phyloP scores from a whole-genome alignment of 768 basidiomycete genomes.

The Lenzites betulinus region DNA sequence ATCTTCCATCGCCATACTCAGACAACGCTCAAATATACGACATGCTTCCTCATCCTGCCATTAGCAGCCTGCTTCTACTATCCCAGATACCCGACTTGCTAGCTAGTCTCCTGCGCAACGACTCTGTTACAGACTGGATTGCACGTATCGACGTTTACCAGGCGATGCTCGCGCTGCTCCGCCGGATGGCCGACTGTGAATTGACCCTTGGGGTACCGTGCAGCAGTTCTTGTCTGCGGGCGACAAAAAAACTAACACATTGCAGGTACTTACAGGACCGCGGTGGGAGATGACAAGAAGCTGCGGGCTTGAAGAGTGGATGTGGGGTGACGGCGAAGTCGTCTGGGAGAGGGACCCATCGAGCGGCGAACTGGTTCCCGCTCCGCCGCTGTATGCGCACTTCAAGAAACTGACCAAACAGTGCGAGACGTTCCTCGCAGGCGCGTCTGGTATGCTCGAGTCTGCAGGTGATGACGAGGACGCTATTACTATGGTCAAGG shows the following conservation, averaged over 20 bases:
- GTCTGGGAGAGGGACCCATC: conserved; percentile 38
- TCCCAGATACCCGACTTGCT: conserved; percentile 52
- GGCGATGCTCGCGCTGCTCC: conserved; percentile 48
- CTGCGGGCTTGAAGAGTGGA: conserved; percentile 49
- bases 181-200: conserved; percentile 53
- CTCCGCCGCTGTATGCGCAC: conserved; percentile 47
- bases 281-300: conserved; percentile 42
- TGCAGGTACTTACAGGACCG: conserved; percentile 40
- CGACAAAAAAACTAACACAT: not conserved
- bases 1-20: conserved; percentile 49
- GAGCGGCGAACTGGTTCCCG: conserved; percentile 32
- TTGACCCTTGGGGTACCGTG: conserved; percentile 40
- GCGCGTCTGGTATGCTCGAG: conserved; percentile 45
- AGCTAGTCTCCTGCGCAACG: conserved; percentile 51
- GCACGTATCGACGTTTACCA: conserved; percentile 48
- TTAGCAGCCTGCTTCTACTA: conserved; percentile 42
- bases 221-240: not conserved
- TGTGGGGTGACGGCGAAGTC: conserved; percentile 48
- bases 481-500: conserved; percentile 43
- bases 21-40: conserved; percentile 48
- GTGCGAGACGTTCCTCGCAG: conserved; percentile 49
- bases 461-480: conserved; percentile 29
- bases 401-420: conserved; percentile 57
- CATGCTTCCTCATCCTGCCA: conserved; percentile 49
- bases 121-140: conserved; percentile 57